Evolutionary conservation across 1,284 basidiomycete species (phyloP).

Genomic region (Amylostereum areolatum): DNA sequence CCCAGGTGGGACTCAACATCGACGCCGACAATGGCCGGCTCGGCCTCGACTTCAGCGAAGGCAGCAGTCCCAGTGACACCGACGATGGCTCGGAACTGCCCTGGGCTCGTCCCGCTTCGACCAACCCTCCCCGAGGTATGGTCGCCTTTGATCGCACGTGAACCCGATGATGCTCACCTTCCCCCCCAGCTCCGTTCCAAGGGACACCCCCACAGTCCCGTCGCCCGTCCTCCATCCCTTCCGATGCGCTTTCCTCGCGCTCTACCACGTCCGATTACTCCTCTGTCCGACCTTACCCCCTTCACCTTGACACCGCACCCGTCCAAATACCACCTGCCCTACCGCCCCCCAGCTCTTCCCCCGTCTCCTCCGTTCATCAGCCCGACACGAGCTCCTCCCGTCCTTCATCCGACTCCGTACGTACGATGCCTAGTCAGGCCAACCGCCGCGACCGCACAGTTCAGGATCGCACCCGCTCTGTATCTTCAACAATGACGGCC

Average conservation of each 20-base stretch:
- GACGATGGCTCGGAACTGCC: slow-evolving; percentile 55
- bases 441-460: slow-evolving; percentile 48
- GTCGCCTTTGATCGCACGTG: neutral
- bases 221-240: slow-evolving; percentile 16
- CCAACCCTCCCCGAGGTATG: neutral
- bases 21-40: neutral
- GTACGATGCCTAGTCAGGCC: slow-evolving; percentile 37
- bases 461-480: slow-evolving; percentile 69
- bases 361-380: slow-evolving; percentile 43
- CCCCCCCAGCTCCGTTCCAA: slow-evolving; percentile 6
- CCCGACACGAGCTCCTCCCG: slow-evolving; percentile 26
- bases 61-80: slow-evolving; percentile 32
- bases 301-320: slow-evolving; percentile 42
- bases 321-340: slow-evolving; percentile 19
- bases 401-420: slow-evolving; percentile 51
- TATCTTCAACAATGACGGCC: slow-evolving; percentile 54
- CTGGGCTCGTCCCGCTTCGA: slow-evolving; percentile 36
- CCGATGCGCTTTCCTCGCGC: slow-evolving; percentile 11
- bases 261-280: slow-evolving; percentile 15
- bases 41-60: slow-evolving; percentile 44
- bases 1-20: slow-evolving; percentile 8
- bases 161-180: slow-evolving; percentile 2
- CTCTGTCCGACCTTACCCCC: slow-evolving; percentile 35
- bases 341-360: slow-evolving; percentile 38
- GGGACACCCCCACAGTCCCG: slow-evolving; percentile 8